These are phyloP conservation scores for Purpureocillium lavendulum DNA, from an alignment of 2,329 filamentous ascomycete genomes.

Conservation along the genomic window DNA sequence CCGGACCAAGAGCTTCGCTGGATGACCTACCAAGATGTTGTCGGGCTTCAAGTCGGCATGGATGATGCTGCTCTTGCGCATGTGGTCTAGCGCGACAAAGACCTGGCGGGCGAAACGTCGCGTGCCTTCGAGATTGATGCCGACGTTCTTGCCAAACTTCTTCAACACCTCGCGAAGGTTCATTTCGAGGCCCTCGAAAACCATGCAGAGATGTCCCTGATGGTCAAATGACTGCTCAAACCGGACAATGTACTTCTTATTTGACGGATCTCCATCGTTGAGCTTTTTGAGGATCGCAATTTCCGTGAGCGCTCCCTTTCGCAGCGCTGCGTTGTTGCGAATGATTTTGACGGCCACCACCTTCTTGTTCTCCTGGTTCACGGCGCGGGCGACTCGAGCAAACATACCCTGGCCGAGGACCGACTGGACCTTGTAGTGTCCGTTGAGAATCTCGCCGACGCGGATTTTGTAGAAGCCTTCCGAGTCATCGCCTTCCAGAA, in stretches of 20 bases:
- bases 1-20: neutral
- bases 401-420: constrained; percentile 92
- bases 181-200: constrained; percentile 90
- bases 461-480: constrained; percentile 97
- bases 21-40: constrained; percentile 68
- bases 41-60: constrained; percentile 97
- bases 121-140: constrained; percentile 82
- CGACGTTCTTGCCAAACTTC: constrained; percentile 91
- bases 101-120: constrained; percentile 89
- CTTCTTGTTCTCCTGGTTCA: constrained; percentile 64
- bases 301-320: constrained; percentile 88
- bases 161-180: constrained; percentile 91
- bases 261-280: constrained; percentile 74
- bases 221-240: constrained; percentile 86
- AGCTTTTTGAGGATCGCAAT: constrained; percentile 88
- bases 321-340: constrained; percentile 87
- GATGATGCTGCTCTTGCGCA: constrained; percentile 87
- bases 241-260: constrained; percentile 85
- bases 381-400: constrained; percentile 85
- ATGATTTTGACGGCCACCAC: constrained; percentile 97
- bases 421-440: constrained; percentile 81
- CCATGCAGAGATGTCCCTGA: constrained; percentile 91
- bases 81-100: constrained; percentile 77
- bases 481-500: constrained; percentile 86
- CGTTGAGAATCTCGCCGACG: constrained; percentile 80